Conservation (phyloP, 352 stramenopile genomes). For the Globisporangium spinosum region DNA sequence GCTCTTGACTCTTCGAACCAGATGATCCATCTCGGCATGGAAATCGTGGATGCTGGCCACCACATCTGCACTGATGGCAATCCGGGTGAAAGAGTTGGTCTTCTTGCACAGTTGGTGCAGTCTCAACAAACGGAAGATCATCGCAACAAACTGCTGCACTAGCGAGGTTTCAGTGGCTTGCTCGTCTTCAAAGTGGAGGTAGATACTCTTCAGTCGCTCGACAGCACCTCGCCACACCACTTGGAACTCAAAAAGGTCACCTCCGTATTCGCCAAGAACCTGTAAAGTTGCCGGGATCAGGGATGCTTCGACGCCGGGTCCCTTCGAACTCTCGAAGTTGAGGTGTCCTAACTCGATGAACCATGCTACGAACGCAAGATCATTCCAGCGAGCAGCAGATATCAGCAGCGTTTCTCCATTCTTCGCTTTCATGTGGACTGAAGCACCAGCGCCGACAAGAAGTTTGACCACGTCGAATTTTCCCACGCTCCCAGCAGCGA, state of each 20-base stretch:
- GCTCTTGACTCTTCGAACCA: conserved; percentile 1
- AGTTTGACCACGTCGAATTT: neutral
- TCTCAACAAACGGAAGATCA: conserved; percentile 5
- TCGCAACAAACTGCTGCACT: conserved; percentile 7
- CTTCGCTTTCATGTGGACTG: conserved; percentile 1
- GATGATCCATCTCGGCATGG: conserved; percentile 11
- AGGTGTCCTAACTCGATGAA: conserved; percentile 1
- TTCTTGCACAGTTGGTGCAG: conserved; percentile 4
- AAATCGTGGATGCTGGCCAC: conserved; percentile 8
- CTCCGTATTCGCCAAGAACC: neutral
- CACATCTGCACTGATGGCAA: conserved; percentile 4
- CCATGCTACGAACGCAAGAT: neutral
- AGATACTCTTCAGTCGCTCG: neutral
- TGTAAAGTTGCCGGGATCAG: neutral
- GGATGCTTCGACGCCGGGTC: neutral
- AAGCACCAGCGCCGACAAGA: conserved; percentile 1
- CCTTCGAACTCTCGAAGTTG: neutral
- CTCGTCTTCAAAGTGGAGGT: neutral
- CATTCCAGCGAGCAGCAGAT: conserved; percentile 3
- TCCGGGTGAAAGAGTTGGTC: conserved; percentile 5
- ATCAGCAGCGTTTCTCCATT: conserved; percentile 8
- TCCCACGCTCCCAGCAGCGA: conserved; percentile 5
- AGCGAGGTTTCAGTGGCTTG: neutral
- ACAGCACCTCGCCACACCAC: conserved; percentile 5
- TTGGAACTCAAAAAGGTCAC: conserved; percentile 5